phyloP scores from a whole-genome alignment of 441 rosid species.

The Aquilaria agallochum region DNA sequence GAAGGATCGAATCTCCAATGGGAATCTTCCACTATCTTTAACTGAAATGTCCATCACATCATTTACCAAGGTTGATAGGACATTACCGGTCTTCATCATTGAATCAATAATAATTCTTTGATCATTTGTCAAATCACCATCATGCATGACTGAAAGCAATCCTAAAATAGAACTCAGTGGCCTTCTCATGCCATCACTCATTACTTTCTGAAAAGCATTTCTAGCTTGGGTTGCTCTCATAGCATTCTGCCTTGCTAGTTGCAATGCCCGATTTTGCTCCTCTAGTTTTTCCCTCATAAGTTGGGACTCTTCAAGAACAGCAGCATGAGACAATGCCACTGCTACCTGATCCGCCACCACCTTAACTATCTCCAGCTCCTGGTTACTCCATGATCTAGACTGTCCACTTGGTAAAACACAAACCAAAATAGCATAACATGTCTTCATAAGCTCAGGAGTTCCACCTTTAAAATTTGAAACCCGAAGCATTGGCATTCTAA shows the following conservation, averaged over 20 bases:
- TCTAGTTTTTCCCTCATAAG: constrained; percentile 85
- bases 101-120: constrained; percentile 74
- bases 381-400: constrained; percentile 73
- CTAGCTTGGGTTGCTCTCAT: constrained; percentile 92
- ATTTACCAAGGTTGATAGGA: constrained; percentile 69
- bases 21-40: constrained; percentile 54
- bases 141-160: constrained; percentile 74
- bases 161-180: constrained; percentile 90
- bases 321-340: constrained; percentile 96
- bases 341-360: constrained; percentile 99
- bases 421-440: constrained; percentile 79
- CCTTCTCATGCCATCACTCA: constrained; percentile 92
- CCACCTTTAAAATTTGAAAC: constrained; percentile 88
- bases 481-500: constrained; percentile 93
- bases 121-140: constrained; percentile 49
- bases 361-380: constrained; percentile 82
- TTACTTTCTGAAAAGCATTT: constrained; percentile 72
- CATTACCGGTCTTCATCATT: constrained; percentile 77
- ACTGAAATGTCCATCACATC: constrained; percentile 84
- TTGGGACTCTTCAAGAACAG: constrained; percentile 94
- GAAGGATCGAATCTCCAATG: constrained; percentile 54
- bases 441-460: constrained; percentile 67
- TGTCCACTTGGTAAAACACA: constrained; percentile 77
- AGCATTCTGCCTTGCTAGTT: constrained; percentile 63
- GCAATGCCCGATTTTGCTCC: constrained; percentile 83